Base-by-base conservation (phyloP, 148 eudicot species). In the Beta vulgaris region DNA sequence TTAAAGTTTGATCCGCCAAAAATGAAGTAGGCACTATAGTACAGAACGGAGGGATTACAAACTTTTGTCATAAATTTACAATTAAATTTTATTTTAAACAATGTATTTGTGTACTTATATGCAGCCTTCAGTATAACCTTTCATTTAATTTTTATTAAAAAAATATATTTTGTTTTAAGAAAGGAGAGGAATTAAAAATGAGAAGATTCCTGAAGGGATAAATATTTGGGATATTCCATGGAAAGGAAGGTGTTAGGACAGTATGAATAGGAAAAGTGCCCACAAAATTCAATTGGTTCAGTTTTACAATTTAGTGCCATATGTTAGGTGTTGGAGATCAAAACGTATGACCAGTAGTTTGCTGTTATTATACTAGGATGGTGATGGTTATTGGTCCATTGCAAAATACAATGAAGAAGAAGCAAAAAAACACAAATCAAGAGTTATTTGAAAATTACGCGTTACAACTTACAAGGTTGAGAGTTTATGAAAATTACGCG, bases 221-320 rank as follows among this genome's bases (percentile, higher is more conserved):
- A 43, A 34, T 10, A 46, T 63, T 72, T 69, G 77, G 77, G 43
- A 74, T 74, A 74, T 74, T 74, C 70, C 40, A 73, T 39, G 43
- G 31, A 3, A 25, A 57, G 18, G 36, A n/a, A 23, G 19, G 39
- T 42, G n/a, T 60, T 19, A 35, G 16, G 53, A 40, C 2, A 63
- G 46, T 34, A 29, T 37, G 21, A 48, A 64, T 49, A 16, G 21
- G 71, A 55, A 75, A 73, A 51, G 62, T 51, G 39, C 71, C 28
- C 37, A 29, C 13, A 15, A 51, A 51, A 21, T 6, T 51, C 25
- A 51, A 51, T 6, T 51, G 1, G 57, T 19, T 51, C 25, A 5
- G n/a, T 21, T 19, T 21, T 51, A 51, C 57, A 51, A 51, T 19
- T 8, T 51, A 13, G 57, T 53, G 65, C 72, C 78, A 67, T 54